These are phyloP conservation scores for Aspergillus leporis DNA, from an alignment of 495 filamentous ascomycete species.

Conservation along the genomic window DNA sequence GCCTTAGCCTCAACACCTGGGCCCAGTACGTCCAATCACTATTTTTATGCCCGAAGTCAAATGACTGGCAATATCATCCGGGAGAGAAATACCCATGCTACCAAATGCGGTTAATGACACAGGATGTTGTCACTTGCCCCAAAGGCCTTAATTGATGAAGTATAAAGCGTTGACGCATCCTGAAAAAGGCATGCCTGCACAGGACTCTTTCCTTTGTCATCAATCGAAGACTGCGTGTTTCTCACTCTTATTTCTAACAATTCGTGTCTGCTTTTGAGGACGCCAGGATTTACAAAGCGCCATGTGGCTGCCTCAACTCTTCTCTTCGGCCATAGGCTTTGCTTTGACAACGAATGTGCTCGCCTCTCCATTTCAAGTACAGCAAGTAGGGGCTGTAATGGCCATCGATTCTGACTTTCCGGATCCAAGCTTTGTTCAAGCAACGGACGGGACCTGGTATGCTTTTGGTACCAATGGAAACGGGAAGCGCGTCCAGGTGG, in stretches of 20 bases:
- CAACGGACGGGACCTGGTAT: conserved; percentile 36
- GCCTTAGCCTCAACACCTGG: not conserved
- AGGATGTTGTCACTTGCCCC: not conserved
- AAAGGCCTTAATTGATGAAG: not conserved
- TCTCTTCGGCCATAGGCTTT: conserved; percentile 10
- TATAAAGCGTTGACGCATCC: conserved; percentile 13
- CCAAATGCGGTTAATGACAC: conserved; percentile 6
- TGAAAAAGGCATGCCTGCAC: not conserved
- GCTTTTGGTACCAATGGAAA: conserved; percentile 45
- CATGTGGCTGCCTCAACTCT: conserved; percentile 13
- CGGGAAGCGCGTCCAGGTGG: conserved; percentile 37
- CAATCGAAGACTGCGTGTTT: conserved; percentile 1
- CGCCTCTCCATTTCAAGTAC: conserved; percentile 11
- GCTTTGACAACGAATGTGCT: conserved; percentile 5
- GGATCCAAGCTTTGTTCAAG: conserved; percentile 38
- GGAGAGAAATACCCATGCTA: not conserved
- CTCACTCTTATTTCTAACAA: conserved; percentile 3
- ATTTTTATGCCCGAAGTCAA: conserved; percentile 8
- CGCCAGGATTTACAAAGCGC: not conserved
- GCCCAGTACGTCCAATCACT: conserved; percentile 15
- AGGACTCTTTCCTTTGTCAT: not conserved
- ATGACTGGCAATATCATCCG: conserved; percentile 14
- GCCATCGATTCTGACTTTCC: conserved; percentile 38
- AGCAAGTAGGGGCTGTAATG: conserved; percentile 27
- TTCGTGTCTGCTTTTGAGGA: not conserved